These are phyloP conservation scores for Nakazawaea wickerhamii DNA, from an alignment of 805 yeast genomes.

Conservation along the genomic window DNA sequence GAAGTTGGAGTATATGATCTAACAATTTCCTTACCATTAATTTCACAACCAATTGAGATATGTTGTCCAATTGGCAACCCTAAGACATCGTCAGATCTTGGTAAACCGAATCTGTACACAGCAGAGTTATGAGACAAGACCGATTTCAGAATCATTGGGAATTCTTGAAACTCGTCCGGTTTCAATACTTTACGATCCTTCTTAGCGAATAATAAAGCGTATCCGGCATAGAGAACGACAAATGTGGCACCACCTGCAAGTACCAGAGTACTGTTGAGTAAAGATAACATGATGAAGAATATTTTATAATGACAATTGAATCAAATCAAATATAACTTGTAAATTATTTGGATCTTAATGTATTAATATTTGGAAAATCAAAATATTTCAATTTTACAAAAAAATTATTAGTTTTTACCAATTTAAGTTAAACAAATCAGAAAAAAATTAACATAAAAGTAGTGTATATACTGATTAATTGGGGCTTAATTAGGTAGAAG, in stretches of 20 bases:
- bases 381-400: background rate
- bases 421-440: constrained; percentile 3
- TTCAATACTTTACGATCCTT: constrained; percentile 49
- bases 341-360: no score
- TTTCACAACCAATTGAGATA: constrained; percentile 68
- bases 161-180: constrained; percentile 64
- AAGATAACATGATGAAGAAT: background rate
- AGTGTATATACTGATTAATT: no score
- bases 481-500: background rate
- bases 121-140: constrained; percentile 77
- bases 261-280: constrained; percentile 1
- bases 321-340: no score
- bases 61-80: constrained; percentile 96
- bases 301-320: no score
- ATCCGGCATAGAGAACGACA: constrained; percentile 26
- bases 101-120: constrained; percentile 77
- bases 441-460: no score
- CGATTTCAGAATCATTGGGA: constrained; percentile 75
- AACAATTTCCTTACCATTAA: constrained; percentile 73
- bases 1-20: constrained; percentile 92
- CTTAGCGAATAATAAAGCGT: constrained; percentile 29
- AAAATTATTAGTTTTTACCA: constrained; percentile 3
- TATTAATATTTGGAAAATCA: no score
- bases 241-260: constrained; percentile 26
- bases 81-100: constrained; percentile 63